phyloP scores from a whole-genome alignment of 495 filamentous ascomycete genomes.

The Hypoxylon subgilvum region DNA sequence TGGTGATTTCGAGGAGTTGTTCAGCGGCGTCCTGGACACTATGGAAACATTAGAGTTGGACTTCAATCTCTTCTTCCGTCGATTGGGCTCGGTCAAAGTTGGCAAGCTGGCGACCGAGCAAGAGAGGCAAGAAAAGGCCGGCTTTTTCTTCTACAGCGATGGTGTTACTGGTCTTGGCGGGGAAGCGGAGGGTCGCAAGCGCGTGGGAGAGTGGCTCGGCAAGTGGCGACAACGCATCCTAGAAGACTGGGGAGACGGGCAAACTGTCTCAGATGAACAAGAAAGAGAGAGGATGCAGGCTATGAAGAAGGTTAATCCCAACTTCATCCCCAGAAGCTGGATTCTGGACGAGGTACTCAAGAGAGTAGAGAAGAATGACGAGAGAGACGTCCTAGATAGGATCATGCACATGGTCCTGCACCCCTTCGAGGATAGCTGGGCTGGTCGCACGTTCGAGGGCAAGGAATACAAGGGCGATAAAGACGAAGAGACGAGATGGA shows the following conservation, averaged over 20 bases:
- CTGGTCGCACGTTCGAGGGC: slow-evolving; percentile 47
- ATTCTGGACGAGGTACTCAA: slow-evolving; percentile 91
- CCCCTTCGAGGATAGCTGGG: slow-evolving; percentile 86
- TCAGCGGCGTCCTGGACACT: slow-evolving; percentile 79
- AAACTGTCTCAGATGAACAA: slow-evolving; percentile 46
- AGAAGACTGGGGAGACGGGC: slow-evolving; percentile 69
- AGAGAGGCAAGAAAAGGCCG: slow-evolving; percentile 61
- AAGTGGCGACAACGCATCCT: slow-evolving; percentile 70
- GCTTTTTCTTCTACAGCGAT: slow-evolving; percentile 73
- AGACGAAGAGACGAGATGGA: slow-evolving; percentile 82
- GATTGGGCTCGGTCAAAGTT: slow-evolving; percentile 65
- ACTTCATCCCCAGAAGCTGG: slow-evolving; percentile 88
- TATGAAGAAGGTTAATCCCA: slow-evolving; percentile 90
- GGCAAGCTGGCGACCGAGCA: slow-evolving; percentile 65
- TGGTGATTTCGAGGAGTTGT: slow-evolving; percentile 77
- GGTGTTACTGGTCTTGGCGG: slow-evolving; percentile 61
- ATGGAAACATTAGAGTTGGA: slow-evolving; percentile 82
- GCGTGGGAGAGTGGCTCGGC: slow-evolving; percentile 76
- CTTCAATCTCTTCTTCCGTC: slow-evolving; percentile 90
- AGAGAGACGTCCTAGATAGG: slow-evolving; percentile 74
- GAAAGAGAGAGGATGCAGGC: slow-evolving; percentile 67
- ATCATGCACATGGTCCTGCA: slow-evolving; percentile 80
- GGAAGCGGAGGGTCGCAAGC: slow-evolving; percentile 66
- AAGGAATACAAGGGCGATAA: slow-evolving; percentile 57
- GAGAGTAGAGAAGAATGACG: slow-evolving; percentile 81